Evolutionary conservation across 768 basidiomycete species (phyloP).

Genomic region (Kwoniella dejecticola): DNA sequence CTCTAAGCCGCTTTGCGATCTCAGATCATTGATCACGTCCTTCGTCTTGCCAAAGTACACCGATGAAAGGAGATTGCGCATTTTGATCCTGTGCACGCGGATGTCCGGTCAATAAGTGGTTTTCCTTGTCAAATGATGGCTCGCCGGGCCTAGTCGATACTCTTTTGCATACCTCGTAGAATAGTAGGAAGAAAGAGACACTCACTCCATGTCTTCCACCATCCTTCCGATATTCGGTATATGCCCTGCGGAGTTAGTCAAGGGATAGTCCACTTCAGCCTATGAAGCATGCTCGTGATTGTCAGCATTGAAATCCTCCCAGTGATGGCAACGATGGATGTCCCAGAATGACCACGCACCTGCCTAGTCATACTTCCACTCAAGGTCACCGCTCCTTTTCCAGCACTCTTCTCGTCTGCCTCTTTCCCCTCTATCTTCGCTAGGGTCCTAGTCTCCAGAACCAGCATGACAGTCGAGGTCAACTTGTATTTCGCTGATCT

Average conservation of each 20-base stretch:
- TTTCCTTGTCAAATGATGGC: neutral
- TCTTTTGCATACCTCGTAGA: no score
- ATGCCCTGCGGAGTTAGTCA: conserved; percentile 79
- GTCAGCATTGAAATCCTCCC: neutral
- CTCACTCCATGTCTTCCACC: conserved; percentile 93
- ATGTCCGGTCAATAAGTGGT: conserved; percentile 1
- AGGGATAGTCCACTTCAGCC: conserved; percentile 83
- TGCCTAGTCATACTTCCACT: conserved; percentile 98
- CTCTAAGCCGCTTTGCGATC: conserved; percentile 83
- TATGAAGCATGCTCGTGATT: conserved; percentile 47
- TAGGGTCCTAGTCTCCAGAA: conserved; percentile 64
- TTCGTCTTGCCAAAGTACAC: conserved; percentile 97
- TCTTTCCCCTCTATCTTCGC: conserved; percentile 55
- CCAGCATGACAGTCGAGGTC: conserved; percentile 95
- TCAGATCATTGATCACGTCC: conserved; percentile 88
- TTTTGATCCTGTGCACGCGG: conserved; percentile 66
- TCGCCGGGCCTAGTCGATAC: no score
- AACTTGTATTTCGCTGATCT: conserved; percentile 94
- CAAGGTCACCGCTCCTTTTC: conserved; percentile 75
- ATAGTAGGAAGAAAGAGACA: no score
- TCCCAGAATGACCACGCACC: conserved; percentile 59
- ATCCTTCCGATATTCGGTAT: conserved; percentile 90
- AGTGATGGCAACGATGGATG: neutral
- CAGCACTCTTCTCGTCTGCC: conserved; percentile 57
- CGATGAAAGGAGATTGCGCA: conserved; percentile 85